These are phyloP conservation scores for Boletus vinaceobasis DNA, from an alignment of 768 basidiomycete species.

Conservation along the genomic window DNA sequence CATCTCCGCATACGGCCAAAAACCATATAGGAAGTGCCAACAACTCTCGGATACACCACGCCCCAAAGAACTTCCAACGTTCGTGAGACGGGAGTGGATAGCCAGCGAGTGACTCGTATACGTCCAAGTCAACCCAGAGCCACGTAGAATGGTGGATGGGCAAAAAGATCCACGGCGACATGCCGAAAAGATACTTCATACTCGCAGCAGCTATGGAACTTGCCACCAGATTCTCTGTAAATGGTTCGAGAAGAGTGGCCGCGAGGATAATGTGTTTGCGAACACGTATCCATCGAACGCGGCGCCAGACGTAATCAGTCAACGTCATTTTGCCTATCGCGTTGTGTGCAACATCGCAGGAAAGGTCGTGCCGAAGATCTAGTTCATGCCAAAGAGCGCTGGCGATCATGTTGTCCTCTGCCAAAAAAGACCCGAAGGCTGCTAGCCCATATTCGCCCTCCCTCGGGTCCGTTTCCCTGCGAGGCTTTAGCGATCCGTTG, in stretches of 20 bases:
- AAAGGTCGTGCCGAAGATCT: slow-evolving; percentile 81
- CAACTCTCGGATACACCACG: slow-evolving; percentile 79
- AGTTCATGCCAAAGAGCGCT: slow-evolving; percentile 92
- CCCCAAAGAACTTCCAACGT: slow-evolving; percentile 59
- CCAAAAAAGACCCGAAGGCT: slow-evolving; percentile 84
- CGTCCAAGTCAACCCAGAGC: slow-evolving; percentile 78
- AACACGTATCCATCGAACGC: slow-evolving; percentile 95
- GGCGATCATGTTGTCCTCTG: slow-evolving; percentile 98
- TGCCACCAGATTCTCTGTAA: slow-evolving; percentile 81
- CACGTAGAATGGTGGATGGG: slow-evolving; percentile 62
- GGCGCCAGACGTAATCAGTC: slow-evolving; percentile 79
- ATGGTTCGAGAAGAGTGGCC: slow-evolving; percentile 87
- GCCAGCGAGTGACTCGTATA: slow-evolving; percentile 73
- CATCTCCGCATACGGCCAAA: slow-evolving; percentile 74
- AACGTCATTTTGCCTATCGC: slow-evolving; percentile 86
- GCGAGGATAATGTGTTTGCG: slow-evolving; percentile 88
- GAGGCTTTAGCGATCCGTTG: slow-evolving; percentile 60
- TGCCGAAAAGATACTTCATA: slow-evolving; percentile 45
- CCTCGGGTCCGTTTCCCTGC: slow-evolving; percentile 19
- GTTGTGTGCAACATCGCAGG: slow-evolving; percentile 87
- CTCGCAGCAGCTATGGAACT: slow-evolving; percentile 62
- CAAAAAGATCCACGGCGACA: slow-evolving; percentile 54
- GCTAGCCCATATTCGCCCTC: slow-evolving; percentile 52
- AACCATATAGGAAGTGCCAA: slow-evolving; percentile 88
- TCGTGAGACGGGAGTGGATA: slow-evolving; percentile 50